Evolutionary conservation across 441 rosid genomes (phyloP), one percentile per base, ranked within the genome.

Genomic region (Syzygium syzygioides): DNA sequence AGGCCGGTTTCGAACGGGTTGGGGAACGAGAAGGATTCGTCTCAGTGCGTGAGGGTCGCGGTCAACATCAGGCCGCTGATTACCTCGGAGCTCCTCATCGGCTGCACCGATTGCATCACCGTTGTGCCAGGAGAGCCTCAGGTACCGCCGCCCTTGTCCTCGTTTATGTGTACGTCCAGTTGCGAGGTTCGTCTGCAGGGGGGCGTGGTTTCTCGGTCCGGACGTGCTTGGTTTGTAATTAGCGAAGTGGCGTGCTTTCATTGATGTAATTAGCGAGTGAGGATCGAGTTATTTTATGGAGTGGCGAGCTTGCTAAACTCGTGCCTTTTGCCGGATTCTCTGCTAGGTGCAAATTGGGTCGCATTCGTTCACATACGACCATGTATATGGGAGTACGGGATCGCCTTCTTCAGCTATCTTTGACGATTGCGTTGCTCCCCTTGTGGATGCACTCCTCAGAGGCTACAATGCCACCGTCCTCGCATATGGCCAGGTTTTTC

Each of bases 381-480:
- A 89, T 34, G 98, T 97, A 26, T 96, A 93, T 79, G 98, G 98
- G 11, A 93, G 91, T 76, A 89, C 87, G 9, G 97, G 93, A 28
- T 93, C 93, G 9, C 93, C 96, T 5, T 94, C 95, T 56, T 53
- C 90, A 20, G 84, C 88, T 20, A 89, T 98, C 53, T 98, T 93
- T 45, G 91, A 94, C 55, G 97, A 95, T 80, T 95, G 98, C 66
- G 98, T 95, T 53, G 97, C 98, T 86, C 98, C 99, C 6, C 95
- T 98, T 13, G 95, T 97, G 28, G 99, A 95, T 19, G 99, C 99
- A 2, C 90, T 98, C 12, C 94, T 95, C 68, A 93, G 89, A 91
- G 99, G 99, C 37, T 97, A 98, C 45, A 98, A 98, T 87, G 99
- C 99, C 14, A 98, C 99, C 0, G 98, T 98, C 88, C 97, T 98